Evolutionary conservation across 2,329 filamentous ascomycete species (phyloP).

Genomic region (Sporothrix humicola): DNA sequence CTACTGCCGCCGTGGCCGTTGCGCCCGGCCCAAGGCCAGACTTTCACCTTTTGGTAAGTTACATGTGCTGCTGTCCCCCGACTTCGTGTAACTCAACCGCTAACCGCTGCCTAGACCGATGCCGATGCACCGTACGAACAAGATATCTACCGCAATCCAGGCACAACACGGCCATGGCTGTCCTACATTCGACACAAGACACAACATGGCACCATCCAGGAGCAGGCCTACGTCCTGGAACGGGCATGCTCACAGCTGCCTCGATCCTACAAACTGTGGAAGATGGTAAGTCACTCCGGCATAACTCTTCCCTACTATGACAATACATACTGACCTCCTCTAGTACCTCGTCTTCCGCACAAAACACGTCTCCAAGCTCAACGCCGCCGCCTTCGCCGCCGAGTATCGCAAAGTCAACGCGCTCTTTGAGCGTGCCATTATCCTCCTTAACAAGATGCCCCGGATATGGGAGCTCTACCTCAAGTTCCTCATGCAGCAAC

Average conservation of each 20-base stretch:
- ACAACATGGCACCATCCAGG: slow-evolving; percentile 80
- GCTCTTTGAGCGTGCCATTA: slow-evolving; percentile 88
- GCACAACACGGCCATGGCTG: slow-evolving; percentile 91
- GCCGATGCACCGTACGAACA: slow-evolving; percentile 97
- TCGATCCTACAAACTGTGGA: slow-evolving; percentile 98
- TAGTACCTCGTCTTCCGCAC: slow-evolving; percentile 82
- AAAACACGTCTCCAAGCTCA: slow-evolving; percentile 80
- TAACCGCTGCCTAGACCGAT: slow-evolving; percentile 56
- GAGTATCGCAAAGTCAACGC: slow-evolving; percentile 95
- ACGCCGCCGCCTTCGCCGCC: slow-evolving; percentile 75
- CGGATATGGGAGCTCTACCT: slow-evolving; percentile 98
- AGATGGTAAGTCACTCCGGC: slow-evolving; percentile 65
- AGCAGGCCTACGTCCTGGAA: slow-evolving; percentile 88
- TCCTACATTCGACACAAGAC: slow-evolving; percentile 91
- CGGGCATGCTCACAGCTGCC: slow-evolving; percentile 88
- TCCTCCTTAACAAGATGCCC: slow-evolving; percentile 98
- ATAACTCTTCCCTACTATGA: no score
- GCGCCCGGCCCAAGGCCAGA: slow-evolving; percentile 32
- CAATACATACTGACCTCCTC: no score
- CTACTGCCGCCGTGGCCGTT: not conserved
- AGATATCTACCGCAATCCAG: slow-evolving; percentile 84
- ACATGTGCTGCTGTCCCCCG: not conserved
- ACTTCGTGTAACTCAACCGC: slow-evolving; percentile 9
- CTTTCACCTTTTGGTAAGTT: slow-evolving; percentile 33
- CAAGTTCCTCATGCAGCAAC: slow-evolving; percentile 85